These are phyloP conservation scores for Bipolaris sorokiniana DNA, from an alignment of 2,329 filamentous ascomycete species.

Conservation along the genomic window DNA sequence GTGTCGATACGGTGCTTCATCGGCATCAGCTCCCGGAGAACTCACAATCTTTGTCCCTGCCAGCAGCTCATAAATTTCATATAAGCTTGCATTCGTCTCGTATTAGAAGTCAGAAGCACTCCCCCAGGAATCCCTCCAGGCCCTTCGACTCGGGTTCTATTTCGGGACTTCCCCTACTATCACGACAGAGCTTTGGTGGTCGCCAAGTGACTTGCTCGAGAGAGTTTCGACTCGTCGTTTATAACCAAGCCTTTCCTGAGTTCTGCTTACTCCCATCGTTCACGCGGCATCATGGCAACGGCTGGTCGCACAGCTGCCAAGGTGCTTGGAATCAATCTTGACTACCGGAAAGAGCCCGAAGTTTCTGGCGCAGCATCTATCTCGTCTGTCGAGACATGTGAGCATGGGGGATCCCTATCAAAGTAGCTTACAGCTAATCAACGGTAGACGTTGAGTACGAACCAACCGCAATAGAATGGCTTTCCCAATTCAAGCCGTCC, in stretches of 20 bases:
- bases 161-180: not conserved
- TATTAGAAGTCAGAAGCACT: not conserved
- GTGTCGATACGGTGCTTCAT: conserved; percentile 24
- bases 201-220: not conserved
- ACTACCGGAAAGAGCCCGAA: conserved; percentile 71
- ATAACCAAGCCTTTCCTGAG: not conserved
- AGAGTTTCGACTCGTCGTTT: not conserved
- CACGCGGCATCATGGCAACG: conserved; percentile 53
- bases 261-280: not conserved
- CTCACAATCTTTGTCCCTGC: conserved; percentile 15
- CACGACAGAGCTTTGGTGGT: not conserved
- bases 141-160: not conserved
- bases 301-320: conserved; percentile 77
- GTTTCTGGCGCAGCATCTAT: conserved; percentile 78
- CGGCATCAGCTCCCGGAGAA: conserved; percentile 13
- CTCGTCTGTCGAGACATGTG: conserved; percentile 63
- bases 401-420: not conserved
- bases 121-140: too few species aligned
- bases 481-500: conserved; percentile 68
- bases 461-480: conserved; percentile 75
- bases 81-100: conserved; percentile 10
- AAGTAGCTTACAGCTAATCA: conserved; percentile 39
- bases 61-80: not conserved
- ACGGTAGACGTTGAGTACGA: conserved; percentile 82
- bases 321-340: conserved; percentile 79